Evolutionary conservation across 2,329 filamentous ascomycete genomes (phyloP), one percentile per base, ranked within the genome.

Genomic region (Exophiala sideris): DNA sequence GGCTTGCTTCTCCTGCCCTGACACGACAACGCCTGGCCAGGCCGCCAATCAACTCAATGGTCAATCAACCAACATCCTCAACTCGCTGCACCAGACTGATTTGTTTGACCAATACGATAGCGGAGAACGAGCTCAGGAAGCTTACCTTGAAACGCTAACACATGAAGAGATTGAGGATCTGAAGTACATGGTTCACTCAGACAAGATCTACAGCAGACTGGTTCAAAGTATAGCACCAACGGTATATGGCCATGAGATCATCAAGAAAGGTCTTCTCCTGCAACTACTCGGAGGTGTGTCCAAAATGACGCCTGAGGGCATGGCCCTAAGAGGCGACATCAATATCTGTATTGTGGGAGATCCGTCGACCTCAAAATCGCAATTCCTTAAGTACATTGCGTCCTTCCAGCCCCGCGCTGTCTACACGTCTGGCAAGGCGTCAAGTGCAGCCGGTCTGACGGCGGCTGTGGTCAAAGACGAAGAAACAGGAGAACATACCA

Each of bases 261-360:
- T 99, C 67, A 99, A 99, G 76, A 99, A 99, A 72, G 94, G 94
- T 29, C 78, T 99, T 20, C 81, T 99, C 6, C 79, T 99, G 39
- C 94, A 99, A 71, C 79, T 99, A 44, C 90, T 99, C 82, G 89
- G 91, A n/a, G 94, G 94, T 76, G 89, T 99, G 2, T 85, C 85
- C 73, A 99, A 99, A 71, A 82, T 83, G 18, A 99, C 94, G 0
- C 82, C 90, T 0, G 94, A 99, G 73, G 92, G 90, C 58, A 96
- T 99, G 90, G 85, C 91, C 60, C 80, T 99, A 40, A 86, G 94
- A 80, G 94, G 94, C 63, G 94, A 99, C 68, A 91, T 99, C 77
- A 99, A 99, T 74, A 95, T 99, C 59, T 99, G 94, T 72, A 89
- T 99, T 63, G 94, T 99, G 54, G 94, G 94, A 56, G 94, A 99